These are phyloP conservation scores for Epichloe coenophiala DNA, from an alignment of 2,329 filamentous ascomycete species.

Conservation along the genomic window DNA sequence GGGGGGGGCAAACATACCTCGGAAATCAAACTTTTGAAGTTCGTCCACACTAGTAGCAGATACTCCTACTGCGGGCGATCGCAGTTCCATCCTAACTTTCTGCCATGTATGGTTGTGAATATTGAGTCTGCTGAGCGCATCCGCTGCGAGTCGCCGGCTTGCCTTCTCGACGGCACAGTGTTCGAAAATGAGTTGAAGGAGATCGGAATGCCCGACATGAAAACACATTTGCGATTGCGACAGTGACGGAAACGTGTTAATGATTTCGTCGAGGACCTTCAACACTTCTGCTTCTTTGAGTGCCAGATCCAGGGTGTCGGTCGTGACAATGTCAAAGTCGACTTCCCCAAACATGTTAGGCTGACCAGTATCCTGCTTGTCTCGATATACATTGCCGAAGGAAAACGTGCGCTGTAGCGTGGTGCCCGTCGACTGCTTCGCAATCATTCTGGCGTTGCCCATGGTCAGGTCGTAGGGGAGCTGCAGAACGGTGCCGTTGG, in stretches of 20 bases:
- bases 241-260: constrained; percentile 65
- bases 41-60: constrained; percentile 86
- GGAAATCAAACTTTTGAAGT: constrained; percentile 80
- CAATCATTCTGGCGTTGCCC: constrained; percentile 73
- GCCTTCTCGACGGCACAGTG: constrained; percentile 65
- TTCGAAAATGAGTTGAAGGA: constrained; percentile 80
- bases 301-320: constrained; percentile 65
- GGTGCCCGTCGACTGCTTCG: constrained; percentile 49
- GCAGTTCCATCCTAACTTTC: constrained; percentile 68
- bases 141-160: constrained; percentile 60
- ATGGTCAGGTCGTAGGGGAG: constrained; percentile 89
- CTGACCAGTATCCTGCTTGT: constrained; percentile 64
- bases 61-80: constrained; percentile 67
- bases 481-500: constrained; percentile 76
- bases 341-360: constrained; percentile 77
- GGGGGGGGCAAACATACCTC: constrained; percentile 43
- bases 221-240: constrained; percentile 67
- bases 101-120: constrained; percentile 69
- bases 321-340: constrained; percentile 91
- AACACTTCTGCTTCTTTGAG: constrained; percentile 88
- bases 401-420: constrained; percentile 65
- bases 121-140: constrained; percentile 76
- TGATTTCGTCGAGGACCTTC: constrained; percentile 87
- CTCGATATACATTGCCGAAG: constrained; percentile 79
- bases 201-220: constrained; percentile 75